Base-by-base conservation (phyloP, 2,329 filamentous ascomycete genomes). In the Pseudocercospora cruenta region DNA sequence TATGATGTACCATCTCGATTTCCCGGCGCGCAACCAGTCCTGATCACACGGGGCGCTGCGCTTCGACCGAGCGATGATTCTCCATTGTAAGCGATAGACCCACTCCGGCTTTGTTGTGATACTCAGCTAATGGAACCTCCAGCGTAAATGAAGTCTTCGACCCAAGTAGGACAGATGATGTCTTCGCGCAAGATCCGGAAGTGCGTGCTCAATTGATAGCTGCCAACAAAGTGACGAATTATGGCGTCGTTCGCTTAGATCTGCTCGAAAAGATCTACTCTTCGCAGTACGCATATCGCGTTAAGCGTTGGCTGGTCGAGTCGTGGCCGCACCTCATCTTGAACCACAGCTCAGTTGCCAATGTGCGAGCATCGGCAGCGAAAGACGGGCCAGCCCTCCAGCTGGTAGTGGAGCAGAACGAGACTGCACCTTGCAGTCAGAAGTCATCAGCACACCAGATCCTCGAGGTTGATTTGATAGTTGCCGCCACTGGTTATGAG, bases 101-200 rank as follows among this genome's bases (percentile, higher is more conserved):
- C 9, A 36, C 4, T 14, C 10, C 33, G 33, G 10, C 2, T 36
- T 10, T 36, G 2, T 12, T 36, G 2, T 36, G 33, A 36, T 24
- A 10, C n/a, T 49, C 6, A 5, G 45, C 22, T 19, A 10, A 85
- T 45, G 21, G 91, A 28, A 31, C 1, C 10, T 24, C 9, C 49
- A 72, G 70, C 74, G 93, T 98, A 73, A 98, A 98, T 79, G 93
- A 95, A 75, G 92, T 98, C 76, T 98, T 98, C 84, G 93, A 98
- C 81, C 94, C 94, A 1, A 88, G 90, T 36, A 91, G 90, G 67
- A 89, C 96, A 28, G 91, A 96, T 77, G 84, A 84, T 53, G 87
- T 96, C 72, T 97, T 89, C 82, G 82, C 86, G 58, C 88, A 90
- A 70, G 83, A 90, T 0, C 81, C 88, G 0, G 82, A 84, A 53